phyloP scores from a whole-genome alignment of 108 stramenopile species.

The Skeletonema costatum region DNA sequence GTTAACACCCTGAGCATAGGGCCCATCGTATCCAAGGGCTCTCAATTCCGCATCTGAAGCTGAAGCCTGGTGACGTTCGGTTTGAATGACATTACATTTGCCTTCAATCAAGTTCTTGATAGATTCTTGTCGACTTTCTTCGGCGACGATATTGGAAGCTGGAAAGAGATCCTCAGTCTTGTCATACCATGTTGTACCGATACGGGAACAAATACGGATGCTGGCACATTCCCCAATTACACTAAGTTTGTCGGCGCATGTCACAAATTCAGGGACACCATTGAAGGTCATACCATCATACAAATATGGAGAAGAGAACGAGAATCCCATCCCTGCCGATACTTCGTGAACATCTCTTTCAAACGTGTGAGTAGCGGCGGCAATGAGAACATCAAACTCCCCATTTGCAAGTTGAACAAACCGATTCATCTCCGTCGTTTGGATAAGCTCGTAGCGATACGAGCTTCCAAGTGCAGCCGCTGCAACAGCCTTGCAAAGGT shows the following conservation, averaged over 20 bases:
- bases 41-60: not conserved
- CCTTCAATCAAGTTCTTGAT: not conserved
- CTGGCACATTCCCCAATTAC: not conserved
- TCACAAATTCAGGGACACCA: not conserved
- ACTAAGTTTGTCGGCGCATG: constrained; percentile 38
- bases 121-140: too few species aligned
- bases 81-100: constrained; percentile 7
- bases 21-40: constrained; percentile 11
- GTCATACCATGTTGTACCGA: too few species aligned
- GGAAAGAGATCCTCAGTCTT: constrained; percentile 24
- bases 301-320: not conserved
- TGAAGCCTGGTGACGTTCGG: constrained; percentile 16
- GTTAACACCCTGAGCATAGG: not conserved
- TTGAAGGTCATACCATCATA: not conserved
- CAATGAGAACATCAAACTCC: constrained; percentile 10
- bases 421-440: not conserved
- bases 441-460: not conserved
- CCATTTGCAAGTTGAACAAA: not conserved
- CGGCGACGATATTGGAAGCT: constrained; percentile 9
- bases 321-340: constrained; percentile 11
- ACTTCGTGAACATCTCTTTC: constrained; percentile 34
- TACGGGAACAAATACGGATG: too few species aligned
- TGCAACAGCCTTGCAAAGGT: constrained; percentile 28
- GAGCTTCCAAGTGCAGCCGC: constrained; percentile 19
- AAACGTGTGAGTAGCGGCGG: constrained; percentile 36